These are phyloP conservation scores for Penicillium tannophilum DNA, from an alignment of 495 filamentous ascomycete genomes.

Conservation along the genomic window DNA sequence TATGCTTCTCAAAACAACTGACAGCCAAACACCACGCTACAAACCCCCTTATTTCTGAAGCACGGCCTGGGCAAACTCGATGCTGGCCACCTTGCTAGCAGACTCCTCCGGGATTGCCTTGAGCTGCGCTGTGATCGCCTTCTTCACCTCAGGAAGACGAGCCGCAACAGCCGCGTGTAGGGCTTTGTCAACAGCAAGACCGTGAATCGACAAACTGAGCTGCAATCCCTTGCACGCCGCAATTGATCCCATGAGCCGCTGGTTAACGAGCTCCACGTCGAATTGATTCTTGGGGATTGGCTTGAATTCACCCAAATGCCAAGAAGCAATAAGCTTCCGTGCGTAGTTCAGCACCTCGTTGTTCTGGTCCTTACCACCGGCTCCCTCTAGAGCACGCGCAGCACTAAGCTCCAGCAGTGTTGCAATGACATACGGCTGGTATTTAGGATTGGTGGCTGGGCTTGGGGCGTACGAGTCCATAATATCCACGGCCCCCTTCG, in stretches of 20 bases:
- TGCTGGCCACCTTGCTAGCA: slow-evolving; percentile 11
- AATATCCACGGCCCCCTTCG: slow-evolving; percentile 50
- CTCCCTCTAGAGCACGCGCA: slow-evolving; percentile 35
- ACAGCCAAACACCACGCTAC: slow-evolving; percentile 1
- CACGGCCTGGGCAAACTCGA: slow-evolving; percentile 1
- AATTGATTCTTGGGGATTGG: slow-evolving; percentile 12
- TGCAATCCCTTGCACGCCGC: slow-evolving; percentile 38
- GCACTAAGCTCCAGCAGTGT: slow-evolving; percentile 49
- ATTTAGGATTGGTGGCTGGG: slow-evolving; percentile 33
- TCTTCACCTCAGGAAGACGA: slow-evolving; percentile 17
- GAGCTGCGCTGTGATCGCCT: slow-evolving; percentile 21
- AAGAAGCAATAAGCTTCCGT: slow-evolving; percentile 30
- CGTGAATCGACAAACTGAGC: slow-evolving; percentile 18
- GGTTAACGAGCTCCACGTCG: slow-evolving; percentile 12
- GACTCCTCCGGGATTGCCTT: slow-evolving; percentile 1
- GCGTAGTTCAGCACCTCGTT: slow-evolving; percentile 41
- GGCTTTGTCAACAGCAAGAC: slow-evolving; percentile 15
- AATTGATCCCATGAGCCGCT: slow-evolving; percentile 32
- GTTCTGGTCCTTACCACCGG: slow-evolving; percentile 31
- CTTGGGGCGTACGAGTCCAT: slow-evolving; percentile 43
- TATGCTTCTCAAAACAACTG: slow-evolving; percentile 7
- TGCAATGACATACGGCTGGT: slow-evolving; percentile 44
- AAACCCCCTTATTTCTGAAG: slow-evolving; percentile 3
- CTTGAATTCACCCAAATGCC: slow-evolving; percentile 15
- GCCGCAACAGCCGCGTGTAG: slow-evolving; percentile 9